These are phyloP conservation scores for Diaporthe humulicola DNA, from an alignment of 2,329 filamentous ascomycete species.

Conservation along the genomic window DNA sequence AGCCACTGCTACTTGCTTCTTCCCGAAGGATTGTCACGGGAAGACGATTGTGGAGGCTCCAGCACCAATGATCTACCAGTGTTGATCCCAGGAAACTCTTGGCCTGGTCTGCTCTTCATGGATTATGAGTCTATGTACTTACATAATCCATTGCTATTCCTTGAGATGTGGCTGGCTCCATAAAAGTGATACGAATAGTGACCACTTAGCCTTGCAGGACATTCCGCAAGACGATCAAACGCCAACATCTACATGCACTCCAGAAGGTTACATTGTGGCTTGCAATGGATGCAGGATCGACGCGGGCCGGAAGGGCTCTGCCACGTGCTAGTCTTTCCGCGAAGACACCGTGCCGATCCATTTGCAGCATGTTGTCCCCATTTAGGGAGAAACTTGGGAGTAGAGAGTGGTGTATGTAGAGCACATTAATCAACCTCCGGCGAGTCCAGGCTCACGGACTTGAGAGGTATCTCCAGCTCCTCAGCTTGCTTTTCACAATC, in stretches of 20 bases:
- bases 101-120: no score
- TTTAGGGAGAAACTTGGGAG: neutral
- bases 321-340: conserved; percentile 2
- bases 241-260: neutral
- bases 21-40: neutral
- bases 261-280: conserved; percentile 14
- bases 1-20: neutral
- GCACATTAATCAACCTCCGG: conserved; percentile 34
- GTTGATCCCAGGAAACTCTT: neutral
- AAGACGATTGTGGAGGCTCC: neutral
- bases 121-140: neutral
- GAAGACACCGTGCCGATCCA: neutral
- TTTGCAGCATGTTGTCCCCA: neutral
- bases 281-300: neutral
- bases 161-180: neutral
- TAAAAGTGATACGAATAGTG: neutral
- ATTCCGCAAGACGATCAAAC: neutral
- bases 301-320: neutral
- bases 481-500: neutral
- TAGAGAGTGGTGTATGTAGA: neutral
- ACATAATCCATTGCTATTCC: no score
- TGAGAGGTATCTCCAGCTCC: neutral
- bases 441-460: conserved; percentile 31
- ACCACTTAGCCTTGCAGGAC: neutral
- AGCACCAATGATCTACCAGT: neutral